A percentile compares a stretch with the other conserved stretches of the same genome.
Conservation (phyloP, 2,329 filamentous ascomycete species). For the Cladophialophora chaetospira region DNA sequence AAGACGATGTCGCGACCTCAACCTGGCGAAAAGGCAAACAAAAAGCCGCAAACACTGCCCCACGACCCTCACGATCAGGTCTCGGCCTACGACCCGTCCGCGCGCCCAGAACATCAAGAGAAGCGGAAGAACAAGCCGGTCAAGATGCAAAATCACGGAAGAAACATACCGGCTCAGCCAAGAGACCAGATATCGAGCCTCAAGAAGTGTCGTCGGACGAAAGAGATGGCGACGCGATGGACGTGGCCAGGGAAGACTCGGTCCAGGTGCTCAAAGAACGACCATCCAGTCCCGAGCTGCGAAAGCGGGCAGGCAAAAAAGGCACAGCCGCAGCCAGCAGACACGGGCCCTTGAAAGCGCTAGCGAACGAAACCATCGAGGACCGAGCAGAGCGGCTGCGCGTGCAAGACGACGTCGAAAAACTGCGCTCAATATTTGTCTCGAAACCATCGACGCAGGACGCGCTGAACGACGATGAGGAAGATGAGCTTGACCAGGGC, state of each 20-base stretch:
- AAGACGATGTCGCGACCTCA: slow-evolving; percentile 42
- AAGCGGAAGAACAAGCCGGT: slow-evolving; percentile 15
- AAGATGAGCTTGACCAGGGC: slow-evolving; percentile 29
- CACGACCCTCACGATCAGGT: slow-evolving; percentile 42
- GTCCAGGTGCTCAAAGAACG: slow-evolving; percentile 34
- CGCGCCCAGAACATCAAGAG: slow-evolving; percentile 15
- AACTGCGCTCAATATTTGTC: slow-evolving; percentile 22
- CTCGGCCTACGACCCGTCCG: slow-evolving; percentile 30
- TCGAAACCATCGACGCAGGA: not conserved
- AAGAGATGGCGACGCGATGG: slow-evolving; percentile 34
- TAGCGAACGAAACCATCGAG: slow-evolving; percentile 30
- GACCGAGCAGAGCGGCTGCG: slow-evolving; percentile 34
- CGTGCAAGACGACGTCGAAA: slow-evolving; percentile 34
- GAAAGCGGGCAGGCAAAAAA: slow-evolving; percentile 45
- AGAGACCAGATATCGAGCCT: slow-evolving; percentile 15
- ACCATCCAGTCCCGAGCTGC: slow-evolving; percentile 43
- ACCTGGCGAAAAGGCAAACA: slow-evolving; percentile 46
- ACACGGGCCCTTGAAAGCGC: slow-evolving; percentile 11
- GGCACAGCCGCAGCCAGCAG: slow-evolving; percentile 22
- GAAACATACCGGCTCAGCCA: not conserved
- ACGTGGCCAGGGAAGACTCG: slow-evolving; percentile 21
- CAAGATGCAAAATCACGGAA: not conserved
- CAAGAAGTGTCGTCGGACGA: slow-evolving; percentile 29
- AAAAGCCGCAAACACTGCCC: slow-evolving; percentile 42
- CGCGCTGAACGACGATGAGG: slow-evolving; percentile 12